Evolutionary conservation across 129 eudicot genomes (phyloP).

Genomic region (Rutidosis leptorrhynchoides): DNA sequence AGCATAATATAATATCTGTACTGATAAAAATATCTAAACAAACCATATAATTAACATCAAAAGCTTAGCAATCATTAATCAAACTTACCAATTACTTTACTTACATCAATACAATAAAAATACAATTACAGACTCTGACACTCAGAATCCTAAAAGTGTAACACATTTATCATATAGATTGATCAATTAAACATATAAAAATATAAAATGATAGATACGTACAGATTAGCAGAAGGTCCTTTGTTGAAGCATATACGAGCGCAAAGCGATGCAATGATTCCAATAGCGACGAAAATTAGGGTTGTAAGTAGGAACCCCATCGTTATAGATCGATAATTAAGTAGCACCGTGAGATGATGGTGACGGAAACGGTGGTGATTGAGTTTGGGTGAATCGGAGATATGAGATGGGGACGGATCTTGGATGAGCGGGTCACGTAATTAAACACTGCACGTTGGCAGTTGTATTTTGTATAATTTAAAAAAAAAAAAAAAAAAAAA

Average conservation of each 20-base stretch:
- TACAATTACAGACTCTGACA: too few relatives aligned
- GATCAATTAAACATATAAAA: background rate
- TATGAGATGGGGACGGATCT: background rate
- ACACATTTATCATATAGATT: background rate
- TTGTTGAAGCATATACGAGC: slow-evolving; percentile 65
- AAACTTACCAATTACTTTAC: background rate
- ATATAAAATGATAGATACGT: slow-evolving; percentile 20
- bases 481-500: too few relatives aligned
- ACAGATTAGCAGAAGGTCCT: slow-evolving; percentile 77
- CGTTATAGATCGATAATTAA: slow-evolving; percentile 12
- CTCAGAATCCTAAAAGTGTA: background rate
- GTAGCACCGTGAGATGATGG: background rate
- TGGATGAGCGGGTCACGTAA: background rate
- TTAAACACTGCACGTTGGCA: background rate
- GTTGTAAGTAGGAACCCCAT: slow-evolving; percentile 72
- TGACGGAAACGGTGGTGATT: slow-evolving; percentile 13
- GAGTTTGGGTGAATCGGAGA: slow-evolving; percentile 3
- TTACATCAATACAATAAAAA: slow-evolving; percentile 4
- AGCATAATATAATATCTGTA: background rate
- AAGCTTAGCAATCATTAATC: background rate
- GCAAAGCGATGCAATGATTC: slow-evolving; percentile 55
- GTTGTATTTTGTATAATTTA: too few relatives aligned
- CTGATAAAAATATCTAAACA: too few relatives aligned
- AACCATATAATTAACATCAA: slow-evolving; percentile 4
- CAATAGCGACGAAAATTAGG: slow-evolving; percentile 58